A percentile compares a stretch with the other conserved stretches of the same genome.
These are phyloP conservation scores for Aspergillus ibericus DNA, from an alignment of 2,329 filamentous ascomycete species.

Conservation along the genomic window DNA sequence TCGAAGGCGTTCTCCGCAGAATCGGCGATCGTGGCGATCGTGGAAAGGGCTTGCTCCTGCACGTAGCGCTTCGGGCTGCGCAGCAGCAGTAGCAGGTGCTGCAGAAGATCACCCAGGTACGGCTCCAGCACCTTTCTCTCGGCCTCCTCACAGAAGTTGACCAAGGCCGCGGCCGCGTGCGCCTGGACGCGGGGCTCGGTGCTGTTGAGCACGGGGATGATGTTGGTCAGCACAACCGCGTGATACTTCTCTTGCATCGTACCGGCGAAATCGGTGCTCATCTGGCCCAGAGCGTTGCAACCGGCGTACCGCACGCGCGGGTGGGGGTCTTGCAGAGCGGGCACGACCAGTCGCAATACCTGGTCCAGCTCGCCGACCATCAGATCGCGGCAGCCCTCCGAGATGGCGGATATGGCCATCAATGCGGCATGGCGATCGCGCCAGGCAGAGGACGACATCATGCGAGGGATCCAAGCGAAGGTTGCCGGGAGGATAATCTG, in stretches of 20 bases:
- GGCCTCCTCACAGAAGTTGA: conserved; percentile 98
- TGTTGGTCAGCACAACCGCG: conserved; percentile 78
- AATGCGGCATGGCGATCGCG: conserved; percentile 92
- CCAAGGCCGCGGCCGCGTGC: conserved; percentile 92
- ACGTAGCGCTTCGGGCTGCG: conserved; percentile 94
- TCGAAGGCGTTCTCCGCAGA: conserved; percentile 92
- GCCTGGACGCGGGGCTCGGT: conserved; percentile 92
- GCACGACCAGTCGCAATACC: conserved; percentile 91
- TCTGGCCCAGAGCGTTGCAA: conserved; percentile 97
- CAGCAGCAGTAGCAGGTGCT: conserved; percentile 80
- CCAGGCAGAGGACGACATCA: conserved; percentile 96
- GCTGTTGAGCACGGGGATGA: conserved; percentile 88
- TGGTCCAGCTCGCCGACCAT: conserved; percentile 95
- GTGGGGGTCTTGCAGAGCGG: conserved; percentile 83
- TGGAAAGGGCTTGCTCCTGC: conserved; percentile 95
- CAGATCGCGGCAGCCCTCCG: conserved; percentile 90
- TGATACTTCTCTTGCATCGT: conserved; percentile 98
- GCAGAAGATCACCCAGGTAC: conserved; percentile 84
- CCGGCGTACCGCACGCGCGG: conserved; percentile 95
- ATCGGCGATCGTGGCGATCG: conserved; percentile 98
- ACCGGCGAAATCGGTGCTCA: conserved; percentile 98
- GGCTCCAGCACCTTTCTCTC: conserved; percentile 90
- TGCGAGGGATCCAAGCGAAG: conserved; percentile 93
- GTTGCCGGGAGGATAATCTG: conserved; percentile 87
- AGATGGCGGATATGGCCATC: conserved; percentile 98